A percentile compares a stretch with the other conserved stretches of the same genome.
Conservation (phyloP, 2,329 filamentous ascomycete genomes). For the Calonectria henricotiae region DNA sequence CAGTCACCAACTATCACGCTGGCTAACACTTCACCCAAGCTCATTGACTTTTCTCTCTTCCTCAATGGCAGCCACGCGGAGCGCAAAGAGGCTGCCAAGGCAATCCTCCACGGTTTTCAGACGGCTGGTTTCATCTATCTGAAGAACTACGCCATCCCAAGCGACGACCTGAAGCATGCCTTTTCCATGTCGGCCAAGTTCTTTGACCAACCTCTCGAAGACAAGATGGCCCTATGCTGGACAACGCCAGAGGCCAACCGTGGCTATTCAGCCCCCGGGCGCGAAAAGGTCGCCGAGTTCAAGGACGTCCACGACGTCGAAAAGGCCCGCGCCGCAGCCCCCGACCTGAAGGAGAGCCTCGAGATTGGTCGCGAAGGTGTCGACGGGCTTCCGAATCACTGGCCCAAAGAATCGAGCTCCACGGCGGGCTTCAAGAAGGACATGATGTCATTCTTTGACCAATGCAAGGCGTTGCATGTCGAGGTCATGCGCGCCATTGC, state of each 20-base stretch:
- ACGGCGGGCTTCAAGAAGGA: constrained; percentile 74
- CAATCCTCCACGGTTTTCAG: constrained; percentile 86
- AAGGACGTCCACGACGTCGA: constrained; percentile 72
- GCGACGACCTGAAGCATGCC: constrained; percentile 71
- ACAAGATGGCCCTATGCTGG: constrained; percentile 81
- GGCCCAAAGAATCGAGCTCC: constrained; percentile 71
- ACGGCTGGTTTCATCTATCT: constrained; percentile 92
- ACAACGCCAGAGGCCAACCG: constrained; percentile 81
- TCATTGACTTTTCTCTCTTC: constrained; percentile 79
- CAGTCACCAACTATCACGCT: neutral
- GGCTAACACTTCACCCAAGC: constrained; percentile 39
- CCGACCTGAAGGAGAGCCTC: constrained; percentile 77
- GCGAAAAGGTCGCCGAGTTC: constrained; percentile 79
- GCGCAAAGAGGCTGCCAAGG: constrained; percentile 77
- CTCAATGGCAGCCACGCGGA: constrained; percentile 74
- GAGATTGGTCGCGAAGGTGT: constrained; percentile 77
- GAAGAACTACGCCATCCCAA: constrained; percentile 81
- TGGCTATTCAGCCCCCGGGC: constrained; percentile 79
- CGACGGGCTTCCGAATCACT: constrained; percentile 80
- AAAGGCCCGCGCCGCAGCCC: constrained; percentile 71
- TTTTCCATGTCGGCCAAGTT: constrained; percentile 81
- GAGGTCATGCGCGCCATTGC: constrained; percentile 90
- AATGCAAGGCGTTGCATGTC: constrained; percentile 82
- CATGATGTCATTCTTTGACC: constrained; percentile 83
- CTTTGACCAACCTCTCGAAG: constrained; percentile 75